Evolutionary conservation across 495 filamentous ascomycete genomes (phyloP), one percentile per base, ranked within the genome.

Genomic region (Hypoxylon crocopeplum): DNA sequence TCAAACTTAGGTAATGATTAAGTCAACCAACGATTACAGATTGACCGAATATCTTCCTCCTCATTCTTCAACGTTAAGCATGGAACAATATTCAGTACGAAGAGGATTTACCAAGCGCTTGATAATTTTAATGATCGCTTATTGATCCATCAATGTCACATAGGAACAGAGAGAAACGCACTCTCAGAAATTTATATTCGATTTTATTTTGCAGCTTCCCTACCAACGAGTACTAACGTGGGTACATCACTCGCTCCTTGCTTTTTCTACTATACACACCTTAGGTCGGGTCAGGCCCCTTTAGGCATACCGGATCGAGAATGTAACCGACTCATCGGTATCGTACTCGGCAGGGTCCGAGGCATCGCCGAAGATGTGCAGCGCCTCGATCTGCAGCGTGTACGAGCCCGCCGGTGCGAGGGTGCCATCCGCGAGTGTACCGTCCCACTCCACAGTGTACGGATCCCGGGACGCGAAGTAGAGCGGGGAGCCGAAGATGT

Each of bases 331-430:
- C 54, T 76, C 73, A 12, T 63, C 55, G 0, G 49, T 50, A 33
- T 80, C 76, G 37, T 75, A 80, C 25, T 80, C 75, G 6, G 27
- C 48, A 5, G 44, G 51, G 42, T 62, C 39, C 1, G 59, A 38
- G 11, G 58, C 51, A 29, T 81, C 62, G 0, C 78, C 78, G 32
- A 75, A 78, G 39, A 81, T 73, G 39, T 68, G 69, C 53, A 81
- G 60, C 22, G 77, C 78, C 62, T 71, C 70, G 37, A 79, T 63
- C 2, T 56, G 69, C 21, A 79, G 64, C 60, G 73, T 75, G 66
- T 83, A 83, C 11, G 57, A 37, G 15, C 78, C 80, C n/a, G 72
- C 67, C 15, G 72, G 64, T 12, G 75, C 75, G 21, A 72, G 75
- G 1, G 51, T 69, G 16, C 79, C 78, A 29, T 80, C 67, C 0